Base-by-base conservation (phyloP, 306 rosid species). In the Cucurbita moschata region DNA sequence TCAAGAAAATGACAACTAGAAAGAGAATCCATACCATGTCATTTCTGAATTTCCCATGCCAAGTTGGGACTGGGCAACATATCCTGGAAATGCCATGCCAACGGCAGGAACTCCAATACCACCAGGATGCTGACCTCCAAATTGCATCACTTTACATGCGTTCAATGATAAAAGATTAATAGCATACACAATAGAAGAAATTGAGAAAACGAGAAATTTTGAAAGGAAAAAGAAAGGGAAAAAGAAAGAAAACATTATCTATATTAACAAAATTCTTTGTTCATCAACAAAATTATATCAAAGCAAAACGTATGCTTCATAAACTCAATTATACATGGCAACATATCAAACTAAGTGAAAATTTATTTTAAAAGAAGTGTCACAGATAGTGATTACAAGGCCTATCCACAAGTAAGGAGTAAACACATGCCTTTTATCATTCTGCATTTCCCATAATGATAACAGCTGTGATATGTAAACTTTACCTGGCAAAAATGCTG, bases 51-150 rank as follows among this genome's bases (percentile, higher is more conserved):
- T 95, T 82, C 96, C 99, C 75, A 86, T 62, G 75, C 98, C 96
- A 82, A 78, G 90, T 82, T 92, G 96, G 44, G 96, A 86, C 78
- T 90, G 88, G 75, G 86, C 88, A 83, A 95, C 99, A 79, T 95
- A 95, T 76, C 99, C 99, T 38, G 99, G 99, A 79, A 89, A 91
- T 37, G 99, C 99, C 99, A 95, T 95, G 74, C 99, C 99, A 73
- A 95, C 97, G 54, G 99, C 96, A 63, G 99, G 99, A 84, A 94
- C 97, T 73, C 99, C 97, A 5, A 94, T 83, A 75, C 99, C 97
- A 83, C 96, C 89, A 76, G 99, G 91, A 83, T 91, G 97, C 90
- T 95, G 99, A 38, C 92, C 92, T 63, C 97, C 91, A 79, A 91
- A 95, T 85, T 91, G 99, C 99, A 95, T 89, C 71, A 95, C 99